phyloP scores from a whole-genome alignment of 2,329 filamentous ascomycete species.

The Aureobasidium pullulans region DNA sequence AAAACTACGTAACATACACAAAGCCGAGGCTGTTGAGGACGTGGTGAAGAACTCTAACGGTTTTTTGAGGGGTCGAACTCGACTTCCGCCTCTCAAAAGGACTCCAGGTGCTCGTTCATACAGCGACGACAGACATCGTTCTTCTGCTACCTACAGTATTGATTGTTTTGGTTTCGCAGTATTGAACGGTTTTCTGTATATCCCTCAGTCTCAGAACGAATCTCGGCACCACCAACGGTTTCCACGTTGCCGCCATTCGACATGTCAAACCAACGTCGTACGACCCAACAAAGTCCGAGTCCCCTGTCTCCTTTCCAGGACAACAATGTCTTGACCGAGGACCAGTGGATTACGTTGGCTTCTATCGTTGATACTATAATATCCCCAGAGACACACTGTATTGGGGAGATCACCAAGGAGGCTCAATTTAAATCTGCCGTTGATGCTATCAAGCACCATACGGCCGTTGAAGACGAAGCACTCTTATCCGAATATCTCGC shows the following conservation, averaged over 20 bases:
- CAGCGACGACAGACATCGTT: background rate
- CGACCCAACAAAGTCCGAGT: conserved; percentile 7
- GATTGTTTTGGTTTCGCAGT: conserved; percentile 4
- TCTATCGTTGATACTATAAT: conserved; percentile 52
- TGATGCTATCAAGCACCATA: conserved; percentile 28
- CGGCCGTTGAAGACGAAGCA: conserved; percentile 34
- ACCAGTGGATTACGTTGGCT: conserved; percentile 53
- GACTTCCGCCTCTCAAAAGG: background rate
- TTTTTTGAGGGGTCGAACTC: background rate
- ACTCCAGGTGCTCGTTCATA: background rate
- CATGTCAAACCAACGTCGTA: conserved; percentile 9
- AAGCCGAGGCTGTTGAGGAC: background rate
- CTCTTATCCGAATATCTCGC: conserved; percentile 23
- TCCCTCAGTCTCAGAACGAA: background rate
- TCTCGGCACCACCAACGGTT: conserved; percentile 1
- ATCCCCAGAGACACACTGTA: conserved; percentile 36
- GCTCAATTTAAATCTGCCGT: conserved; percentile 32
- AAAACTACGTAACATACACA: too few species aligned
- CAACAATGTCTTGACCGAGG: conserved; percentile 42
- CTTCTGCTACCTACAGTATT: background rate
- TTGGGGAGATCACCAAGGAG: background rate
- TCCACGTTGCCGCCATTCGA: conserved; percentile 9
- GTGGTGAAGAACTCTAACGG: background rate
- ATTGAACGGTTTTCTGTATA: conserved; percentile 6
- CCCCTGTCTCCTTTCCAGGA: conserved; percentile 42